A percentile compares a stretch with the other conserved stretches of the same genome.
Evolutionary conservation across 1,284 basidiomycete species (phyloP).

Genomic region (Salmacisia buchloeana): DNA sequence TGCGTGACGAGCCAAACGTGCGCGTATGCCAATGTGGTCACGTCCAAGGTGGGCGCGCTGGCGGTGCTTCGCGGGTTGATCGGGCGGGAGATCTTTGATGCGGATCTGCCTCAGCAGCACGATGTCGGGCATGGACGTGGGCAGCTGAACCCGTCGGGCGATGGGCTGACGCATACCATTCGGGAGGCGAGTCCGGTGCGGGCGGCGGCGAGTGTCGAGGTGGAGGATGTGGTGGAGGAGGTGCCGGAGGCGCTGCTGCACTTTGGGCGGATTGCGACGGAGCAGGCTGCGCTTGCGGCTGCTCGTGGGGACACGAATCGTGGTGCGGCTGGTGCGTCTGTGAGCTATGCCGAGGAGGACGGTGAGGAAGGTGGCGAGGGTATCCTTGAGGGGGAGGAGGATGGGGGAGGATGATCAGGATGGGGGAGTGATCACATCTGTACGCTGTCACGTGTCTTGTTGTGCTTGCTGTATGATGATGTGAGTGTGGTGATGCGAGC

Average conservation of each 20-base stretch:
- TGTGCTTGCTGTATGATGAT: neutral
- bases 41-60: conserved; percentile 42
- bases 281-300: neutral
- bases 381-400: neutral
- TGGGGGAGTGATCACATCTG: neutral
- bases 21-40: conserved; percentile 36
- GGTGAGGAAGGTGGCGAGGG: neutral
- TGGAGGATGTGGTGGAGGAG: conserved; percentile 2
- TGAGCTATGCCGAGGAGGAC: neutral
- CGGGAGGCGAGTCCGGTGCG: conserved; percentile 5
- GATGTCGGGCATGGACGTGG: conserved; percentile 28
- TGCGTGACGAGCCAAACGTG: conserved; percentile 58
- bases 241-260: conserved; percentile 1
- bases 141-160: conserved; percentile 17
- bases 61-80: conserved; percentile 44
- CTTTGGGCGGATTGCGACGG: neutral
- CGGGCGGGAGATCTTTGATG: conserved; percentile 38
- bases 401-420: neutral
- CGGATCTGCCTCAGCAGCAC: conserved; percentile 30
- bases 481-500: neutral
- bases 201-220: neutral
- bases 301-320: neutral
- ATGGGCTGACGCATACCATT: neutral
- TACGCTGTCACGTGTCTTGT: neutral
- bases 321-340: neutral